Evolutionary conservation across 768 basidiomycete genomes (phyloP).

Genomic region (Gloeophyllum trabeum): DNA sequence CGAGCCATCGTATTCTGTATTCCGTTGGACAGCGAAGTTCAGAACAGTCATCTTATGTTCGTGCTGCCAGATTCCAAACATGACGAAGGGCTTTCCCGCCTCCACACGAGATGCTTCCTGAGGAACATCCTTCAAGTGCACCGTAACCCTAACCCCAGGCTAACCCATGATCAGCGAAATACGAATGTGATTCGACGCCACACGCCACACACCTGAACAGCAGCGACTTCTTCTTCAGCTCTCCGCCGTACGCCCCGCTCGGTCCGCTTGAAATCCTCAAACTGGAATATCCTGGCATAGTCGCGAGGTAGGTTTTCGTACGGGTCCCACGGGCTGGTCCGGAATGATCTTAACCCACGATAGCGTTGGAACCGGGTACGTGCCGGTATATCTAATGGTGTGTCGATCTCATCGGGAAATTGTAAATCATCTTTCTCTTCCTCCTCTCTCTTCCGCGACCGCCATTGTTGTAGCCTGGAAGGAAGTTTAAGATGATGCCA

Average conservation of each 20-base stretch:
- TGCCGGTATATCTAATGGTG: constrained; percentile 77
- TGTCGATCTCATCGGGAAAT: constrained; percentile 98
- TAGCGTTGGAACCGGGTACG: constrained; percentile 81
- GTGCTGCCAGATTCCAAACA: constrained; percentile 84
- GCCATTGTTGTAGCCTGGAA: constrained; percentile 57
- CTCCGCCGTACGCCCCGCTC: constrained; percentile 57
- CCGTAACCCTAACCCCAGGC: constrained; percentile 74
- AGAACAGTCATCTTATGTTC: constrained; percentile 93
- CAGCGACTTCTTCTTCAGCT: constrained; percentile 47
- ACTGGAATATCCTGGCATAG: constrained; percentile 93
- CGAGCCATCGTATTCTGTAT: constrained; percentile 85
- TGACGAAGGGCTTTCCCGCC: constrained; percentile 36
- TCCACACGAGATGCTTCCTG: constrained; percentile 30
- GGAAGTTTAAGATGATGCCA: constrained; percentile 1
- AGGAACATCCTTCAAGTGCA: constrained; percentile 71
- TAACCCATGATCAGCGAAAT: constrained; percentile 21
- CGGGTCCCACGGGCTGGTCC: constrained; percentile 96
- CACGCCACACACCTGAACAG: constrained; percentile 47
- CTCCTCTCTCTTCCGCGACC: constrained; percentile 60
- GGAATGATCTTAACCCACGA: constrained; percentile 83
- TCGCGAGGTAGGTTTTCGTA: constrained; percentile 92
- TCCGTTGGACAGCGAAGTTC: constrained; percentile 88
- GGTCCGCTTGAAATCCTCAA: constrained; percentile 88
- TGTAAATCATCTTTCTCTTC: constrained; percentile 73
- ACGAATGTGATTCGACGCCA: neutral